Base-by-base conservation (phyloP, 257 asterid species). In the Verbascum thapsus region DNA sequence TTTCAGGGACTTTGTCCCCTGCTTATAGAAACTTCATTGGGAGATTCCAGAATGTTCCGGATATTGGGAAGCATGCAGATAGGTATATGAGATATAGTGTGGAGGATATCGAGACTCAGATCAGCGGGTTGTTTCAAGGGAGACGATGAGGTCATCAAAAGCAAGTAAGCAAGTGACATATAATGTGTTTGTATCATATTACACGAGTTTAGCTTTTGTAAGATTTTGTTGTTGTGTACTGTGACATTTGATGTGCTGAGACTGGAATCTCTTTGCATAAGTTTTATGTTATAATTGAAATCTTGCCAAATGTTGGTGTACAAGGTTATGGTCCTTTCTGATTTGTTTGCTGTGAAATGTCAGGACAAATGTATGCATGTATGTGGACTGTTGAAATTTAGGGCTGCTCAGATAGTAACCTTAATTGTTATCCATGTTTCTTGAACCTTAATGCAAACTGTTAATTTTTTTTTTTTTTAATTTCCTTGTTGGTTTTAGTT, bases 1-100 rank as follows among this genome's bases (percentile, higher is more conserved):
- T 87, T 17, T 73, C 75, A 1, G 84, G 76, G 72, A 78, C 51
- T 19, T 49, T 90, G 51, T 49, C 58, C 38, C 87, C 88, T 0
- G 95, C 97, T 0, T 90, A 90, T 49, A 84, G 83, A 37, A 83
- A 59, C 82, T 90, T 90, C 76, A 65, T 87, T 39, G 95, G 79
- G 16, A 77, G 81, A 75, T 55, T 83, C 70, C 83, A 75, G 69
- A 71, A 63, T 54, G 48, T 54, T 34, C 72, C 74, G 0, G 89
- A 88, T 51, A 50, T 72, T 0, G 84, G 82, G 67, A 86, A 78
- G 77, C 66, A 86, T 26, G 63, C 72, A 0, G 96, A 85, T 58
- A 80, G 81, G 71, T 75, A 85, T 56, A 40, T 85, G 19, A 83
- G 76, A 81, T 85, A 81, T 49, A 73, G 78, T 6, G 79, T 57